Evolutionary conservation across 1,284 basidiomycete genomes (phyloP), one percentile per base, ranked within the genome.

Genomic region (Boletus sp.): DNA sequence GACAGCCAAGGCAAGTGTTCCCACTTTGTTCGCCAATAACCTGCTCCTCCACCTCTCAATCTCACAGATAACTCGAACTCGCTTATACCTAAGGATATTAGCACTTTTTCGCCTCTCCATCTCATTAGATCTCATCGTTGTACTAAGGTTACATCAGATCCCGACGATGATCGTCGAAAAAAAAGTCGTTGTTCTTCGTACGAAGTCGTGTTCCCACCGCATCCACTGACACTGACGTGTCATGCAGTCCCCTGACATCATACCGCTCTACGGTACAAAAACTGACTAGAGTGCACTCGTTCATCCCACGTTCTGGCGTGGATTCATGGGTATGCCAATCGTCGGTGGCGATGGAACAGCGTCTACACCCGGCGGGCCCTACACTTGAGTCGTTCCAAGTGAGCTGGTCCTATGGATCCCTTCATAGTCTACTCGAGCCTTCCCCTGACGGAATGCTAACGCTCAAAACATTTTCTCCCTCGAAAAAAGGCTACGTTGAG

Each of bases 371-470:
- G 56, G 64, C 25, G 59, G 59, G 7, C 58, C 54, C 4, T 25
- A 65, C n/a, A 16, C 9, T 58, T 64, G 44, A 60, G 58, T 27
- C 25, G 27, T 64, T 2, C 64, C 64, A 6, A 63, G 56, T 48
- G 64, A 65, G 33, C 47, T 65, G 28, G 59, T 65, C 38, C 27
- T 65, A 19, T 65, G 64, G 64, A 64, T 56, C 0, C 64, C 58
- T 11, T 64, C 56, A 17, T 65, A 64, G 64, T 23, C 37, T 3
- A 13, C 57, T 61, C 37, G 51, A 49, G 1, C 30, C 30, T 5
- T 33, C 25, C 11, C 64, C 63, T 10, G 61, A 66, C 43, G 64
- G 64, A 21, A 38, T 52, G 1, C 28, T 66, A 44, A 59, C 49
- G 5, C 35, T 65, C 8, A 53, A 64, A 54, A 23, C 66, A 43